Evolutionary conservation across 257 asterid species (phyloP), one percentile per base, ranked within the genome.

Genomic region (Nicotiana noctiflora): DNA sequence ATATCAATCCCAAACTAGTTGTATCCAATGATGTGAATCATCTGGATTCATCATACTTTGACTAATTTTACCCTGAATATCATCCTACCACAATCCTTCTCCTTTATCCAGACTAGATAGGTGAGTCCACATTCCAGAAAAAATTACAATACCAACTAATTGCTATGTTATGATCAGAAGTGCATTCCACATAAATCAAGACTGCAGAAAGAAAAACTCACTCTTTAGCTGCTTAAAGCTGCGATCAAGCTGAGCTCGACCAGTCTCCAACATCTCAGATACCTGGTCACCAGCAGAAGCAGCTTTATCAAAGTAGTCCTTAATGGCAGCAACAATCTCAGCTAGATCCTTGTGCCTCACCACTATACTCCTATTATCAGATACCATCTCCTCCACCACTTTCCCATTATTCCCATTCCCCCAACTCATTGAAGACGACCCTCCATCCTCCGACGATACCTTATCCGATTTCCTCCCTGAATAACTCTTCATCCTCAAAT

Each of bases 221-320:
- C 99, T 96, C 87, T 88, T 92, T 85, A 96, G 80, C 60, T 94
- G 97, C 90, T 79, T 93, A 84, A 95, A 92, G 89, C 94, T 93
- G 61, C 96, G 91, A 86, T 95, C 97, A 37, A 94, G 92, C 91
- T 91, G 98, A 55, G 93, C 97, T 78, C 95, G 86, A 52, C 98
- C 98, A 3, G 92, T 91, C 84, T 96, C 99, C 19, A 96, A 97
- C 93, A 94, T 91, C 85, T 90, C 97, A 14, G 97, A 91, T 25
- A 94, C 98, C 84, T 92, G 97, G 66, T 90, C 98, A 12, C 98
- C 99, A 34, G 98, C 89, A 31, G 90, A 82, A 34, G 99, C 98
- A 34, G 98, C 97, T 88, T 92, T 90, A 52, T 92, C 98, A 29
- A 96, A 96, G 62, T 92, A 92, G 83, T 91, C 98, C 85, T 81